phyloP scores from a whole-genome alignment of 257 asterid genomes.

The Solanum habrochaites region DNA sequence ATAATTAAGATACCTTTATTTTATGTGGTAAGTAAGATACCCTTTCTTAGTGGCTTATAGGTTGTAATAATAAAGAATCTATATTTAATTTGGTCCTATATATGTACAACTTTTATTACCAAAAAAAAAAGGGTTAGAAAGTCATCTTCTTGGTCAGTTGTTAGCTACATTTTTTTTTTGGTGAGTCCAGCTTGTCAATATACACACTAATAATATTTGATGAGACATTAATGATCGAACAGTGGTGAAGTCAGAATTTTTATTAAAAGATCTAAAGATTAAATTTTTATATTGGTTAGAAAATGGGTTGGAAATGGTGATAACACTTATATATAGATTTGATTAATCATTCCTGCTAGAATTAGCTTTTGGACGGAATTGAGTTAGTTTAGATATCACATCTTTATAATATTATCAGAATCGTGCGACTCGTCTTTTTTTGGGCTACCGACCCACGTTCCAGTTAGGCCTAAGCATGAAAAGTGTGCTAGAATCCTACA shows the following conservation, averaged over 20 bases:
- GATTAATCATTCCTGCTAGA: neutral
- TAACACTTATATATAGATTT: neutral
- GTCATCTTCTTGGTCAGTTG: slow-evolving; percentile 3
- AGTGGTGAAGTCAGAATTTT: neutral
- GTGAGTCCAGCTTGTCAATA: slow-evolving; percentile 12
- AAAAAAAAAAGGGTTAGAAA: neutral
- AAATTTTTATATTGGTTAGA: neutral
- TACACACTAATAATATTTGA: neutral
- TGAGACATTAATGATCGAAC: neutral
- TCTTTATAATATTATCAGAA: neutral
- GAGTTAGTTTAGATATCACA: neutral
- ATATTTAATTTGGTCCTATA: neutral
- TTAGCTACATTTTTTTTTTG: neutral
- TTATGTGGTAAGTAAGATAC: neutral
- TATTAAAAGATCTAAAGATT: neutral
- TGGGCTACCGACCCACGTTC: neutral
- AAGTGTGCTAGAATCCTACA: neutral
- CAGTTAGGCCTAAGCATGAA: neutral
- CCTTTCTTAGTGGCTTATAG: neutral
- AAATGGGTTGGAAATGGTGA: neutral
- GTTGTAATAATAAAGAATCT: neutral
- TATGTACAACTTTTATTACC: neutral
- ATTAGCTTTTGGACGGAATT: neutral
- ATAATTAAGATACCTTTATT: neutral
- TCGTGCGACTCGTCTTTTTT: neutral